phyloP scores from a whole-genome alignment of 225 moss, liverwort and hornwort species.

The Antitrichia curtipendula region DNA sequence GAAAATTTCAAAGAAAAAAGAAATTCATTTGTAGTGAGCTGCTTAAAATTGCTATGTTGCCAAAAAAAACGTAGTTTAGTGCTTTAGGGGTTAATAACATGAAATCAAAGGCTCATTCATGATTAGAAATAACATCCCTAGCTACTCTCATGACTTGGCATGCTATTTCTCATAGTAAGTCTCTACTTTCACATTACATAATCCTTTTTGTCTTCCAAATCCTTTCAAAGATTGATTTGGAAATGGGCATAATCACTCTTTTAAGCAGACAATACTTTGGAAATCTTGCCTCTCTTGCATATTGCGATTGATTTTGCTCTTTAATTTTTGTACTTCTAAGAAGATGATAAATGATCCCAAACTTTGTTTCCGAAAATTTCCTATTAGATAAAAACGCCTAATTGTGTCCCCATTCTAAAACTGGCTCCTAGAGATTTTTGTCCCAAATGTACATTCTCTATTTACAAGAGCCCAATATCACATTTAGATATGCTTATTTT shows the following conservation, averaged over 20 bases:
- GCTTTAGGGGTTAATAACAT: too few species aligned
- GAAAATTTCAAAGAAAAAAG: too few species aligned
- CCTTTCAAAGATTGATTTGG: accelerated
- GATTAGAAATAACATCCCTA: not conserved
- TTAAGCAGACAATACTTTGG: not conserved
- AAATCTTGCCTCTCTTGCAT: not conserved
- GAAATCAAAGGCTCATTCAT: not conserved
- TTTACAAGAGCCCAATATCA: accelerated
- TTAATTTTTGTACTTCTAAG: not conserved
- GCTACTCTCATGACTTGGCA: accelerated
- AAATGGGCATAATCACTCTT: not conserved
- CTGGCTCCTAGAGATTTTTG: accelerated
- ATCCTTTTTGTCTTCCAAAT: not conserved
- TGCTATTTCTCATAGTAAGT: not conserved
- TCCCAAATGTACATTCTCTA: not conserved
- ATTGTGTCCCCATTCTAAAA: not conserved
- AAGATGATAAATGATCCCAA: not conserved
- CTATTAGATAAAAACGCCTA: too few species aligned
- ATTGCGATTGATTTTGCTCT: accelerated
- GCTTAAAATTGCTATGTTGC: too few species aligned
- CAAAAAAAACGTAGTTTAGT: too few species aligned
- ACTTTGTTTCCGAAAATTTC: not conserved
- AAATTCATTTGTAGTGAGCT: too few species aligned
- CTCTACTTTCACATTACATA: not conserved
- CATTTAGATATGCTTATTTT: not conserved